These are phyloP conservation scores for Marchantia paleacea DNA, from an alignment of 225 moss, liverwort and hornwort species.

Conservation along the genomic window DNA sequence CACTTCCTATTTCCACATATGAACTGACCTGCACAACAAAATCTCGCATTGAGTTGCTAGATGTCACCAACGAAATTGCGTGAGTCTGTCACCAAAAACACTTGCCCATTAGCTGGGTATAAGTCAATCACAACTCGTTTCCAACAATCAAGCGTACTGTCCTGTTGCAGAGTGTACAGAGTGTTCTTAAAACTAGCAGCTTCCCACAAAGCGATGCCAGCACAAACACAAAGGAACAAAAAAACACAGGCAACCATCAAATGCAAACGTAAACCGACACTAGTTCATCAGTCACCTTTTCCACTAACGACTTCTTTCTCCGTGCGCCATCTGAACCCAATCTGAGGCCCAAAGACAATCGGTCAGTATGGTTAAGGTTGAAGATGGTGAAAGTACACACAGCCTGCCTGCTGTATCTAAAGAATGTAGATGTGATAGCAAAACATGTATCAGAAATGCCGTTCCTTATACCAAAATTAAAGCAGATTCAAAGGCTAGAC, in stretches of 20 bases:
- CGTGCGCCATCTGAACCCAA: conserved; percentile 91
- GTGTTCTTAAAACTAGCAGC: neutral
- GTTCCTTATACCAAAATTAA: no score
- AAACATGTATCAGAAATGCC: no score
- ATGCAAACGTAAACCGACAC: no score
- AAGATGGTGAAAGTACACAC: neutral
- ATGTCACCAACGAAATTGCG: no score
- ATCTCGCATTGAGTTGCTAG: neutral
- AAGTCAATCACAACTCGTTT: no score
- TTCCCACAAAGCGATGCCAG: neutral
- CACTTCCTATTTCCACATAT: conserved; percentile 96
- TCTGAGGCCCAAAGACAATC: conserved; percentile 34
- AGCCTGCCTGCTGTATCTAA: neutral
- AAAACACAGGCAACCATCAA: no score
- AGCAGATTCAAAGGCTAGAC: no score
- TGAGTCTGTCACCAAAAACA: neutral
- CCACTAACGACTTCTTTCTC: conserved; percentile 94
- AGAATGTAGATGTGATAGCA: neutral
- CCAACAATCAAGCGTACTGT: neutral
- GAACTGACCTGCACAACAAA: conserved; percentile 61
- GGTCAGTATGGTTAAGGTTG: neutral
- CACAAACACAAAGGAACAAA: neutral
- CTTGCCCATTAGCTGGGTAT: neutral
- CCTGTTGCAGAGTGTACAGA: no score
- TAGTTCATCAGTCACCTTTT: conserved; percentile 46